phyloP scores from a whole-genome alignment of 805 yeast genomes.

The Metahyphopichia silvanorum region DNA sequence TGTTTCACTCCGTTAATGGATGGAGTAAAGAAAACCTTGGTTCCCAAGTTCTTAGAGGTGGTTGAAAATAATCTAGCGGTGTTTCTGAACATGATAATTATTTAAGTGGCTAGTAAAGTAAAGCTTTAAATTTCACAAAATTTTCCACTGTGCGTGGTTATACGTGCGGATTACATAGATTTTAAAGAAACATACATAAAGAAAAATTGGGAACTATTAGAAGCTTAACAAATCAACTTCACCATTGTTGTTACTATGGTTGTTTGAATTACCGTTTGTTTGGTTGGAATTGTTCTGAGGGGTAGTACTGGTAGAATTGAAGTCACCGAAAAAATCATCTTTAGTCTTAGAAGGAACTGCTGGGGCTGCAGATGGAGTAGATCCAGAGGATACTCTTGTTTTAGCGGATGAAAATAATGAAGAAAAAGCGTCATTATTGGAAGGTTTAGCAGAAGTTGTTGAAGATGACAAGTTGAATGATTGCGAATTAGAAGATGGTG shows the following conservation, averaged over 20 bases:
- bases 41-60: constrained; percentile 41
- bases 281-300: constrained; percentile 11
- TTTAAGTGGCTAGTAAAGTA: neutral
- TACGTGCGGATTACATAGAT: too few relatives aligned
- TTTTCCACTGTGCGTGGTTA: neutral
- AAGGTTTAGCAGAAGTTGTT: constrained; percentile 36
- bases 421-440: constrained; percentile 65
- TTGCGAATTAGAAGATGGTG: constrained; percentile 8
- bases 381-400: constrained; percentile 24
- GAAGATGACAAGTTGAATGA: constrained; percentile 29
- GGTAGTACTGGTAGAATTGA: constrained; percentile 16
- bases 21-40: constrained; percentile 57
- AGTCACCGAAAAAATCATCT: constrained; percentile 33
- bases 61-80: constrained; percentile 50
- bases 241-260: constrained; percentile 15
- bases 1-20: constrained; percentile 51
- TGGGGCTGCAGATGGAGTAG: constrained; percentile 13
- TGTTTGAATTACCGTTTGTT: constrained; percentile 3
- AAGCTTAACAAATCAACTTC: constrained; percentile 51
- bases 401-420: constrained; percentile 67
- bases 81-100: constrained; percentile 13
- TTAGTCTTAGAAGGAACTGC: constrained; percentile 5
- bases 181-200: too few relatives aligned
- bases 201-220: too few relatives aligned
- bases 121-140: constrained; percentile 1